Evolutionary conservation across 345 rosid species (phyloP), one percentile per base, ranked within the genome.

Genomic region (Murraya paniculata): DNA sequence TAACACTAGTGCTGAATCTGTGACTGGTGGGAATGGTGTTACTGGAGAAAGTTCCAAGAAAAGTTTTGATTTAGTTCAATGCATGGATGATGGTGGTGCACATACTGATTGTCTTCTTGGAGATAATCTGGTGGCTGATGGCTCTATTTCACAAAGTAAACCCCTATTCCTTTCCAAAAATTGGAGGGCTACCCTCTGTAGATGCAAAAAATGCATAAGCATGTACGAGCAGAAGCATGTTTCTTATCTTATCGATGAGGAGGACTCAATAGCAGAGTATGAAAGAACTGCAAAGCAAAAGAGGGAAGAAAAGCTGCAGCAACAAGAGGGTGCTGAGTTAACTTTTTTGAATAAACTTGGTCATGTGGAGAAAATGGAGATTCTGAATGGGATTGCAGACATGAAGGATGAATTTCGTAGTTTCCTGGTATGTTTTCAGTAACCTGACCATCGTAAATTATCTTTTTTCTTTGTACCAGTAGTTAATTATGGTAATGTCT

Each of bases 361-460:
- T 81, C 99, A 94, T 82, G 82, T 96, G 74, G 86, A 94, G 86
- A 97, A 97, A 89, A 90, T 94, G 82, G 98, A 97, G 87, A 84
- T 97, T 73, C 86, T 93, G 82, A 89, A 79, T 80, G 98, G 99
- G 81, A 90, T 96, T 76, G 90, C 89, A 14, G 98, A 96, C 86
- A 86, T 94, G 82, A 87, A 88, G 81, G 90, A 92, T 14, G 98
- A 89, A 80, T 83, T 96, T 67, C 85, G 80, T 27, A 81, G 89
- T 30, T 89, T 94, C 83, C 76, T 92, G 99, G 99, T 96, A 86
- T 55, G 78, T 45, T 48, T 55, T 71, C 53, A 22, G n/a, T 67
- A 21, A 2, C 41, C 7, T 30, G 19, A 14, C 19, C n/a, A n/a
- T n/a, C n/a, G 25, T 6, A 7, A 14, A 38, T 71, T 53, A 24